A percentile compares a stretch with the other conserved stretches of the same genome.
These are phyloP conservation scores for Phytopythium litorale DNA, from an alignment of 352 stramenopile species.

Conservation along the genomic window DNA sequence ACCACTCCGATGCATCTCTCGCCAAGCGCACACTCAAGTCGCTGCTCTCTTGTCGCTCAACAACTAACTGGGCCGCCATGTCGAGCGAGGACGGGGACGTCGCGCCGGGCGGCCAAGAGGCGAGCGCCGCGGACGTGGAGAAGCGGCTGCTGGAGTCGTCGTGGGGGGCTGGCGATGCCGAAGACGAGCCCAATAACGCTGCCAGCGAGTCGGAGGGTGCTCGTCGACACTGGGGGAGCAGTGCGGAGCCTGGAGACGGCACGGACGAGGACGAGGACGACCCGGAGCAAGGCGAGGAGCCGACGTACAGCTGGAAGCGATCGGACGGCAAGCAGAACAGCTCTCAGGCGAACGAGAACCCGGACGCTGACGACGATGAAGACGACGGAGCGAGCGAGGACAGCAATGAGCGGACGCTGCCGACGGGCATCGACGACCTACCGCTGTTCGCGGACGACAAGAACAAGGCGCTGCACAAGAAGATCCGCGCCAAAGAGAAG, in stretches of 20 bases:
- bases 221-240: slow-evolving; percentile 2
- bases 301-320: slow-evolving; percentile 61
- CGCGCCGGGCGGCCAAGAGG: not conserved
- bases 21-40: too few relatives aligned
- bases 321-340: slow-evolving; percentile 39
- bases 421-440: slow-evolving; percentile 84
- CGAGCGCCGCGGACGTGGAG: slow-evolving; percentile 10
- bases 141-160: slow-evolving; percentile 16
- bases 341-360: slow-evolving; percentile 16
- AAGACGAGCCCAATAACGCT: slow-evolving; percentile 7
- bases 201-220: not conserved
- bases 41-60: too few relatives aligned
- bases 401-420: slow-evolving; percentile 31
- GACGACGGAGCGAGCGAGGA: slow-evolving; percentile 22
- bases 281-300: slow-evolving; percentile 14
- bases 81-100: slow-evolving; percentile 6
- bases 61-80: not conserved
- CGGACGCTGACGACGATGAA: slow-evolving; percentile 18
- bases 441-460: slow-evolving; percentile 87
- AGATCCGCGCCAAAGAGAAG: slow-evolving; percentile 81
- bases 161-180: slow-evolving; percentile 19
- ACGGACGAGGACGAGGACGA: slow-evolving; percentile 10
- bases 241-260: slow-evolving; percentile 10
- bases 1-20: too few relatives aligned
- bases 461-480: slow-evolving; percentile 77